phyloP scores from a whole-genome alignment of 192 early-diverging fungal genomes.

The Allomyces javanicus region DNA sequence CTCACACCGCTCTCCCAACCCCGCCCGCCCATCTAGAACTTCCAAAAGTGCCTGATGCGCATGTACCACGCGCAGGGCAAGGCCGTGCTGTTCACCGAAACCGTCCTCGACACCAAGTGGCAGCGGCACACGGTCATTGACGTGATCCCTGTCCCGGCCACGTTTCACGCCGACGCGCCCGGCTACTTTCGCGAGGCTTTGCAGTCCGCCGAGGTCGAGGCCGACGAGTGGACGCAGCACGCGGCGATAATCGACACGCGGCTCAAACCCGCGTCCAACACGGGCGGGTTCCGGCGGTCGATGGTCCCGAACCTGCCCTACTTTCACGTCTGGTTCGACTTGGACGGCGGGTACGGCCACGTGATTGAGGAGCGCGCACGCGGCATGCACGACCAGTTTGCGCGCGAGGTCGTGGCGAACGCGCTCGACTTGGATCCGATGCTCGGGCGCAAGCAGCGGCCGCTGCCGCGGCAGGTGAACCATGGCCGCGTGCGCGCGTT shows the following conservation, averaged over 20 bases:
- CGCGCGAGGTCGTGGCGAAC: background rate
- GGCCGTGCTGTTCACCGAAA: slow-evolving; percentile 74
- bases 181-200: slow-evolving; percentile 82
- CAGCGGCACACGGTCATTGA: slow-evolving; percentile 76
- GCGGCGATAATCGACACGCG: slow-evolving; percentile 41
- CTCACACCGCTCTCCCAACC: too few species aligned
- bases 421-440: background rate
- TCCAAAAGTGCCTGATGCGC: slow-evolving; percentile 80
- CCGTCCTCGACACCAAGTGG: slow-evolving; percentile 52
- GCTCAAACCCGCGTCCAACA: slow-evolving; percentile 10
- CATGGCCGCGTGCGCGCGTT: background rate
- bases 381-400: background rate
- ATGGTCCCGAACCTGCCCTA: slow-evolving; percentile 71
- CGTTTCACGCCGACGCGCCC: slow-evolving; percentile 48
- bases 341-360: slow-evolving; percentile 74
- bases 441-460: background rate
- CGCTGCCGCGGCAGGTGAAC: background rate
- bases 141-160: slow-evolving; percentile 72
- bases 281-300: slow-evolving; percentile 46
- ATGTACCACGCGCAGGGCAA: slow-evolving; percentile 57
- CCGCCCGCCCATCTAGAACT: slow-evolving; percentile 32
- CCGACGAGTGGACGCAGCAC: slow-evolving; percentile 81
- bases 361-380: slow-evolving; percentile 65
- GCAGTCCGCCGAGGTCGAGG: slow-evolving; percentile 23
- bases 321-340: slow-evolving; percentile 93